Evolutionary conservation across 495 filamentous ascomycete genomes (phyloP), one percentile per base, ranked within the genome.

Genomic region (Penicillium odoratum): DNA sequence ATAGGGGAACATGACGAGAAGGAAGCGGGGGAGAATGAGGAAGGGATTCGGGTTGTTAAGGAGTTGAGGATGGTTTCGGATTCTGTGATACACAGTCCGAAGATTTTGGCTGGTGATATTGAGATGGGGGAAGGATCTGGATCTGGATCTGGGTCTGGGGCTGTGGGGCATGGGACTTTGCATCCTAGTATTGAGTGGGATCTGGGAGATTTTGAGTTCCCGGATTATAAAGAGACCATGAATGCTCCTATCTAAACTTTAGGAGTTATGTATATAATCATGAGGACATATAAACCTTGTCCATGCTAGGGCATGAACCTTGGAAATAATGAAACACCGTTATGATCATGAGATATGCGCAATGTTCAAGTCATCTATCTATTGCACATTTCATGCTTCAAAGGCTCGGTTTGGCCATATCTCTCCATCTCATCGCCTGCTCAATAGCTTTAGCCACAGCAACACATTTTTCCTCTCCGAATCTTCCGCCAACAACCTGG

Each of bases 401-500:
- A 21, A 67, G 59, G 42, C 28, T 60, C 6, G 65, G 31, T 15
- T 46, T 38, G 15, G 62, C 48, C 8, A 15, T 16, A 13, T 59
- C 52, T 13, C 48, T 59, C 57, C 55, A 53, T 16, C 58, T 48
- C 57, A 67, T 62, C 8, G 66, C 64, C 36, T 63, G 61, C 26
- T 67, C 64, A 53, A 69, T 69, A 0, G 64, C 73, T 64, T 77
- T 77, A 1, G 73, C 78, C 43, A 78, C 74, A 15, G 75, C 71
- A 57, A 80, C 69, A 34, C 74, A 73, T 55, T 69, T 80, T 59
- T 82, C 79, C 48, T 81, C 79, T 6, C 73, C 74, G 53, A 68
- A 80, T 53, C 69, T 73, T 18, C 78, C 68, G 2, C 75, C 79
- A 15, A 86, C 76, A 62, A 84, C 67, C 67, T 86, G 83, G 49